Conservation (phyloP, 371 early-diverging fungal genomes). For the Saksenaea oblongispora region DNA sequence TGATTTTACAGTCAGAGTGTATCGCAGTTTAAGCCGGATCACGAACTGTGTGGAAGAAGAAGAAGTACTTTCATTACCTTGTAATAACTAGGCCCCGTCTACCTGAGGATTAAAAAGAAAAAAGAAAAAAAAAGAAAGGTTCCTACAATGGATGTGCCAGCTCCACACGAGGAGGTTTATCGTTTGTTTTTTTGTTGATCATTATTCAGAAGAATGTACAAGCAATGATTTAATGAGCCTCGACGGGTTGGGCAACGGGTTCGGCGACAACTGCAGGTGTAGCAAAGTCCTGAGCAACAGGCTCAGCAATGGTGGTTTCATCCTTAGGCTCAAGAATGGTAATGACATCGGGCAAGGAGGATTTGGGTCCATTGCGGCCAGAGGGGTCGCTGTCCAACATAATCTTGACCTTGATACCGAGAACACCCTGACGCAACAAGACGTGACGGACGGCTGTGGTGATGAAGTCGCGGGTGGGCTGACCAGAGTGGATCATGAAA, state of each 20-base stretch:
- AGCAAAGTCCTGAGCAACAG: conserved; percentile 77
- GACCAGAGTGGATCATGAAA: conserved; percentile 99
- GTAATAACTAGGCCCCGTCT: neutral
- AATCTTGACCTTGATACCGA: conserved; percentile 99
- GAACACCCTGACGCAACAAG: conserved; percentile 98
- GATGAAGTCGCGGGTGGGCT: conserved; percentile 97
- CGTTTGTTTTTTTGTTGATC: neutral
- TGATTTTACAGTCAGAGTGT: conserved; percentile 45
- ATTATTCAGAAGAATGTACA: neutral
- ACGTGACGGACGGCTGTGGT: conserved; percentile 98
- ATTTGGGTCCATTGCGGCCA: conserved; percentile 96
- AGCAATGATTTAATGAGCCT: neutral
- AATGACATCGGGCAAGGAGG: conserved; percentile 96
- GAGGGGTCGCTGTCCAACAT: conserved; percentile 98
- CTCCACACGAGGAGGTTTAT: neutral
- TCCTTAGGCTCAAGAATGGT: conserved; percentile 96
- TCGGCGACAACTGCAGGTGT: conserved; percentile 54
- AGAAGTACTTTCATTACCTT: conserved; percentile 35
- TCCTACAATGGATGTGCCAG: neutral
- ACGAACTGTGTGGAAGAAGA: conserved; percentile 41
- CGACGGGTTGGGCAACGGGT: neutral
- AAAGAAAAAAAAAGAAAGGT: neutral
- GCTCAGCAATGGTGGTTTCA: conserved; percentile 69
- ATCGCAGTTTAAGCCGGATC: conserved; percentile 30
- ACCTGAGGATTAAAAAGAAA: neutral